Conservation (phyloP, 148 eudicot species). For the Vaccinium darrowii region DNA sequence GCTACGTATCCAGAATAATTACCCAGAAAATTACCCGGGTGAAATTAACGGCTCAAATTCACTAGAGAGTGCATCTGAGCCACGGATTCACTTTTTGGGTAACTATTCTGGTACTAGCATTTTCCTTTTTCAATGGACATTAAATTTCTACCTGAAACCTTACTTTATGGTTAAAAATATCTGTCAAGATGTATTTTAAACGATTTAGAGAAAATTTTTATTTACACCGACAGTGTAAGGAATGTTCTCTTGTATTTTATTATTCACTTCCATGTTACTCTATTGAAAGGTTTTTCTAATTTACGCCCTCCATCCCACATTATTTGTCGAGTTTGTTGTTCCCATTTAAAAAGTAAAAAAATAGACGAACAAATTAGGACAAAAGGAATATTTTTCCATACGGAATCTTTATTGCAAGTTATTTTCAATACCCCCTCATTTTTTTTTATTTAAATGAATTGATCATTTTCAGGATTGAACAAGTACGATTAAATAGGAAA, state of each 20-base stretch:
- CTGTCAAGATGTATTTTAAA: not conserved
- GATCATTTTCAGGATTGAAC: conserved; percentile 63
- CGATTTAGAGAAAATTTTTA: too few relatives aligned
- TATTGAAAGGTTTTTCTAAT: not conserved
- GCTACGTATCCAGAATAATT: too few relatives aligned
- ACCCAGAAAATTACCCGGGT: too few relatives aligned
- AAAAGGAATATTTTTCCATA: too few relatives aligned
- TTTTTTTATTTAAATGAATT: not conserved
- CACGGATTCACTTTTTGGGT: too few relatives aligned
- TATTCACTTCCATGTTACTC: not conserved
- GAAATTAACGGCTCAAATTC: too few relatives aligned
- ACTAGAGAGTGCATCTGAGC: too few relatives aligned
- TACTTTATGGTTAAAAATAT: not conserved
- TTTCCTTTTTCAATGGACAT: too few relatives aligned
- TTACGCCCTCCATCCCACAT: not conserved
- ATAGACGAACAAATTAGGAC: not conserved
- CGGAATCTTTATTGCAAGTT: not conserved
- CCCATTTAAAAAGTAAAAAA: not conserved
- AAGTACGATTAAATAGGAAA: conserved; percentile 70
- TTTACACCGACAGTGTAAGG: too few relatives aligned
- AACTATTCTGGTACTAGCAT: too few relatives aligned
- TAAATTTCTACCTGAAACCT: not conserved
- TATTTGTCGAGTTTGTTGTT: not conserved
- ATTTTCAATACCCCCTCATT: not conserved
- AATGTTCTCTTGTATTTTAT: too few relatives aligned